phyloP scores from a whole-genome alignment of 352 stramenopile species.

The Pythium brachiatum region DNA sequence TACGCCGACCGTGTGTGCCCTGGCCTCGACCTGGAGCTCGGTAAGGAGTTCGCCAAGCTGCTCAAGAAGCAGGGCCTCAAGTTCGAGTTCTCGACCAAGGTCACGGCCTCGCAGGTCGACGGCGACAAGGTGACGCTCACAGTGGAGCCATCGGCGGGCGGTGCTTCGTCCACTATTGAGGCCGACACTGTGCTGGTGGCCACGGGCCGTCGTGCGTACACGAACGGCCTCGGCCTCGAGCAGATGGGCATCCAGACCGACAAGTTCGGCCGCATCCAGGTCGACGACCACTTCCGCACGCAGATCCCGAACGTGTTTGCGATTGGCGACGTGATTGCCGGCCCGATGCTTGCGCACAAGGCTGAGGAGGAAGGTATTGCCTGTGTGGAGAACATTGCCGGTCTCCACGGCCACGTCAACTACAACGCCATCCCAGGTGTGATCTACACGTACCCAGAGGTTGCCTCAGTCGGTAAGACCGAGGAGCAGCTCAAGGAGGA shows the following conservation, averaged over 20 bases:
- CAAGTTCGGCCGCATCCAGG: constrained; percentile 95
- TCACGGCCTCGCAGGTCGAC: constrained; percentile 90
- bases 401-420: constrained; percentile 98
- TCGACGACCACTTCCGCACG: constrained; percentile 97
- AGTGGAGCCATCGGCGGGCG: constrained; percentile 86
- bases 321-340: constrained; percentile 97
- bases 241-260: constrained; percentile 97
- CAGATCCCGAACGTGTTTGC: constrained; percentile 94
- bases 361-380: constrained; percentile 99
- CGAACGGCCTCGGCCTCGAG: constrained; percentile 94
- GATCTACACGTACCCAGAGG: constrained; percentile 97
- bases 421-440: constrained; percentile 99
- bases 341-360: constrained; percentile 99
- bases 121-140: constrained; percentile 94
- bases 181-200: constrained; percentile 81
- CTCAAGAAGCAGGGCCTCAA: constrained; percentile 99
- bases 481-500: constrained; percentile 97
- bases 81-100: constrained; percentile 98
- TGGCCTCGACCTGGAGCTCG: constrained; percentile 93
- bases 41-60: constrained; percentile 96
- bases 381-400: constrained; percentile 96
- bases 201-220: constrained; percentile 95
- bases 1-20: constrained; percentile 95
- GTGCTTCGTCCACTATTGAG: constrained; percentile 54
- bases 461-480: constrained; percentile 95